Percentiles rank a stretch among this genome's conserved stretches.
phyloP scores from a whole-genome alignment of 805 yeast species.

The Candida ulmi region DNA sequence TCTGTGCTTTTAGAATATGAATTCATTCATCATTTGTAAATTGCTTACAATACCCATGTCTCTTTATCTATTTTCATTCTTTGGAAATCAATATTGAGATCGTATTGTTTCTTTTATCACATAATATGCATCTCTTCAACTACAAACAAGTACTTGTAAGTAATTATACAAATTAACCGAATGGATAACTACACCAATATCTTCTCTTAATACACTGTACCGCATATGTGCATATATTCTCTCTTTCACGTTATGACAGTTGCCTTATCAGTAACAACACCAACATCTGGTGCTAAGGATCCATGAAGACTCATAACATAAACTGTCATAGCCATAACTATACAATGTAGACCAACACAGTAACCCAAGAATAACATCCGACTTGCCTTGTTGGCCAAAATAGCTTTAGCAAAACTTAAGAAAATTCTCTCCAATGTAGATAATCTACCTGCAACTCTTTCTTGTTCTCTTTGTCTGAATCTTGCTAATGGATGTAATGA shows the following conservation, averaged over 20 bases:
- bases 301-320: constrained; percentile 44
- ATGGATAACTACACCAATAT: too few species aligned
- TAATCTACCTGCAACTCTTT: constrained; percentile 63
- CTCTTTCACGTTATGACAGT: not conserved
- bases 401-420: constrained; percentile 62
- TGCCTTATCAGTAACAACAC: constrained; percentile 12
- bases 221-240: too few species aligned
- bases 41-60: not conserved
- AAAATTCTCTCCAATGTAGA: constrained; percentile 78
- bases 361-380: constrained; percentile 69
- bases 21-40: not conserved
- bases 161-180: too few species aligned
- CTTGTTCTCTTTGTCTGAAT: constrained; percentile 72
- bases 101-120: too few species aligned
- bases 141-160: too few species aligned
- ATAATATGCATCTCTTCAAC: too few species aligned
- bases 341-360: constrained; percentile 67
- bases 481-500: constrained; percentile 79
- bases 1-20: constrained; percentile 1
- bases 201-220: too few species aligned
- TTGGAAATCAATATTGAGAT: too few species aligned
- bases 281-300: constrained; percentile 38
- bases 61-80: too few species aligned
- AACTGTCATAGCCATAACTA: constrained; percentile 61
- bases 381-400: constrained; percentile 69